Conservation (phyloP, 2,329 filamentous ascomycete species). For the Epichloe elymi region DNA sequence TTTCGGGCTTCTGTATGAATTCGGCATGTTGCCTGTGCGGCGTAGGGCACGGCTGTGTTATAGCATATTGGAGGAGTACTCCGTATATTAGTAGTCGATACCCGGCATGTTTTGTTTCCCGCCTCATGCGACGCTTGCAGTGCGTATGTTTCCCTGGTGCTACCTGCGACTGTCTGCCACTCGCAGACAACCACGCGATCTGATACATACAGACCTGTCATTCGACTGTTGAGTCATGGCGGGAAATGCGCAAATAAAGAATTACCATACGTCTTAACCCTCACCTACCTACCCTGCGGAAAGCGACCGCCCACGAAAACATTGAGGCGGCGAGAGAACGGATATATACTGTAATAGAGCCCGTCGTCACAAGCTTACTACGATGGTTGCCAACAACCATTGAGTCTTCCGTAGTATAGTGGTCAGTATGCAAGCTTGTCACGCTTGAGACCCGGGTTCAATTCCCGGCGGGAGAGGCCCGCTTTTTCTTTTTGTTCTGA, state of each 20-base stretch:
- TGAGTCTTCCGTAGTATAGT: slow-evolving; percentile 21
- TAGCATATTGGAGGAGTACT: slow-evolving; percentile 9
- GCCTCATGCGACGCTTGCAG: too few species aligned
- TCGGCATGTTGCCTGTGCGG: slow-evolving; percentile 6
- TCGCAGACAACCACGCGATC: too few species aligned
- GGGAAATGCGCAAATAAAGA: too few species aligned
- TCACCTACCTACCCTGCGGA: too few species aligned
- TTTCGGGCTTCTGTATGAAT: slow-evolving; percentile 1
- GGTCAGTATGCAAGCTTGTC: slow-evolving; percentile 15
- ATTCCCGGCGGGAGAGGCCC: slow-evolving; percentile 11
- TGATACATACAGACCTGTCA: too few species aligned
- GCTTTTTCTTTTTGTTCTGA: background rate
- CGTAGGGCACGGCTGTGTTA: slow-evolving; percentile 4
- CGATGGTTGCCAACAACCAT: slow-evolving; percentile 7
- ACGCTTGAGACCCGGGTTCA: slow-evolving; percentile 14
- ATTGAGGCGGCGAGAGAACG: rapidly evolving
- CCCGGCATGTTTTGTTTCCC: slow-evolving; percentile 12
- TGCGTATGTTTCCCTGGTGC: too few species aligned
- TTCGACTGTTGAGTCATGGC: too few species aligned
- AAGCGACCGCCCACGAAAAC: too few species aligned
- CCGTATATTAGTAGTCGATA: slow-evolving; percentile 20
- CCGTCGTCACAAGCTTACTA: slow-evolving; percentile 2
- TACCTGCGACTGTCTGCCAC: too few species aligned
- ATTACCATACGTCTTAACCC: too few species aligned
- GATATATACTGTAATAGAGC: background rate